These are phyloP conservation scores for Prunus mira DNA, from an alignment of 306 rosid genomes.

Conservation along the genomic window DNA sequence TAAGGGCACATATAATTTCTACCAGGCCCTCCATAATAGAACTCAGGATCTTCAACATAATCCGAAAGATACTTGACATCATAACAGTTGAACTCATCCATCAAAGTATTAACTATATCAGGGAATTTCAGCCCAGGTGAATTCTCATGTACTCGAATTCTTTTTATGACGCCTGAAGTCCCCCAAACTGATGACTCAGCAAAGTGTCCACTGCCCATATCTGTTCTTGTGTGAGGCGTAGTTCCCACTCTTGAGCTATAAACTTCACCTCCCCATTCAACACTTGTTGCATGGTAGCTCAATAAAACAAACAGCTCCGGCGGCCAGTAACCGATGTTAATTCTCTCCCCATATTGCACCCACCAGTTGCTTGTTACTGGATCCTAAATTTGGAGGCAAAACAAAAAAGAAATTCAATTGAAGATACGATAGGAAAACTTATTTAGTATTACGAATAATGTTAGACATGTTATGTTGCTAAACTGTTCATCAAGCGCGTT, in stretches of 20 bases:
- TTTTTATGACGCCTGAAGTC: constrained; percentile 25
- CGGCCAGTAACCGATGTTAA: constrained; percentile 68
- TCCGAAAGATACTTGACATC: constrained; percentile 18
- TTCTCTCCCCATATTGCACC: constrained; percentile 56
- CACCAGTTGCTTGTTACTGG: constrained; percentile 56
- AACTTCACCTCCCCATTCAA: constrained; percentile 83
- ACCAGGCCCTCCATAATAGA: constrained; percentile 74
- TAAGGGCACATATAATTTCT: constrained; percentile 11
- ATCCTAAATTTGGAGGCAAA: constrained; percentile 32
- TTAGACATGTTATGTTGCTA: neutral
- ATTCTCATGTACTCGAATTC: constrained; percentile 63
- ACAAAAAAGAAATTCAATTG: no score
- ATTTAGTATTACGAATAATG: no score
- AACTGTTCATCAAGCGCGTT: neutral
- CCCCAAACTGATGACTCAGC: neutral
- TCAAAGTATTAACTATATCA: constrained; percentile 18
- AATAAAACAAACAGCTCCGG: constrained; percentile 34
- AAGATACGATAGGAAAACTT: neutral
- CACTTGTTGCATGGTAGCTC: constrained; percentile 41
- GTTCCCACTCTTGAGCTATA: constrained; percentile 41
- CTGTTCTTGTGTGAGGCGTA: constrained; percentile 57
- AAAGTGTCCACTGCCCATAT: constrained; percentile 55
- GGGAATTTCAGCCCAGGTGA: constrained; percentile 44
- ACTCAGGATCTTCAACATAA: constrained; percentile 54
- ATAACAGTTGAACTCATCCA: constrained; percentile 56